These are phyloP conservation scores for Apostasia shenzhenica DNA, from an alignment of 106 monocot species.

Conservation along the genomic window DNA sequence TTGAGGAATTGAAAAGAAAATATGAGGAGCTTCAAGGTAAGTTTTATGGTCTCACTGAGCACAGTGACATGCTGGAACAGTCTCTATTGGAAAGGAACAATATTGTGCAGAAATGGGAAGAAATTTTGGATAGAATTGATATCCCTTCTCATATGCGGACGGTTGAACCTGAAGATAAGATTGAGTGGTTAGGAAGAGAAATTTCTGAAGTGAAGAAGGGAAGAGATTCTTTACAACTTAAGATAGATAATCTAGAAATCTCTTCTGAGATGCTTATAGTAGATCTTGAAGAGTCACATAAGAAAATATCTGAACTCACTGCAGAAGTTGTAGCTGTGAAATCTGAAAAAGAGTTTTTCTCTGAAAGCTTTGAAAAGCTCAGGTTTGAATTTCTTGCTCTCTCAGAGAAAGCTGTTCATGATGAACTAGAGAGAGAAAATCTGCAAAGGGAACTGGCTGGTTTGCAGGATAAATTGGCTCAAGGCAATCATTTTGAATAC, in stretches of 20 bases:
- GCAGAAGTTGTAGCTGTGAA: constrained; percentile 46
- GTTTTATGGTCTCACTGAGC: constrained; percentile 84
- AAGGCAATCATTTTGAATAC: constrained; percentile 19
- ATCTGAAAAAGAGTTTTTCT: constrained; percentile 65
- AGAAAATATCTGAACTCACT: constrained; percentile 64
- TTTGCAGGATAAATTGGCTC: constrained; percentile 45
- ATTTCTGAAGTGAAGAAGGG: constrained; percentile 55
- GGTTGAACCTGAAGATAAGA: constrained; percentile 51
- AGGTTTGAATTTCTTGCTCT: constrained; percentile 48
- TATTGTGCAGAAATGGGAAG: constrained; percentile 81
- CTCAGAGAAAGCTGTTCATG: constrained; percentile 54
- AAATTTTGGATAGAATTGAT: constrained; percentile 54
- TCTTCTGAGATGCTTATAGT: constrained; percentile 58
- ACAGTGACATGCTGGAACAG: constrained; percentile 92
- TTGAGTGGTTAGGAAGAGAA: constrained; percentile 60
- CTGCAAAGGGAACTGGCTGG: constrained; percentile 47
- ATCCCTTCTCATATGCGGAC: constrained; percentile 57
- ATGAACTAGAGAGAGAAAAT: constrained; percentile 55
- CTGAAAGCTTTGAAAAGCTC: constrained; percentile 56
- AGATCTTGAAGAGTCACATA: constrained; percentile 66
- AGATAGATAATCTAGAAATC: constrained; percentile 63
- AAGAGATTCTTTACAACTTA: constrained; percentile 60
- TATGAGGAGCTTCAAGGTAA: constrained; percentile 67
- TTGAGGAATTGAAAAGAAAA: constrained; percentile 60
- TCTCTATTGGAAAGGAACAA: constrained; percentile 79